Conservation (phyloP, 106 monocot genomes). For the Ottelia alismoides region DNA sequence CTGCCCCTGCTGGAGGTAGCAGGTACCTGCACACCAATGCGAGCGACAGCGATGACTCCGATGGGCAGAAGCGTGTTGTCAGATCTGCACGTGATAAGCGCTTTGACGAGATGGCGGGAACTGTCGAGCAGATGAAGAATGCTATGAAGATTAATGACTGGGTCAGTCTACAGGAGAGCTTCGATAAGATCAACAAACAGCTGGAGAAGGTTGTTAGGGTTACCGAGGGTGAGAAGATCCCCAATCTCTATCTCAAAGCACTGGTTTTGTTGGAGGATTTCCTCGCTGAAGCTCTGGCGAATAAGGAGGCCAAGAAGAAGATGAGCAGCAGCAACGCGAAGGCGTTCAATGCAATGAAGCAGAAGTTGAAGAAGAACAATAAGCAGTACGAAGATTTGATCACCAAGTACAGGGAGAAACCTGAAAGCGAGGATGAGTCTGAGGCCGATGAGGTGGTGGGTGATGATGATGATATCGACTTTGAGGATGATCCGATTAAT, state of each 20-base stretch:
- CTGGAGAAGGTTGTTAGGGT: constrained; percentile 77
- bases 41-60: constrained; percentile 70
- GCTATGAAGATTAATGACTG: constrained; percentile 96
- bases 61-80: constrained; percentile 42
- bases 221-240: constrained; percentile 44
- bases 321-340: constrained; percentile 95
- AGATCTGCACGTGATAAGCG: constrained; percentile 63
- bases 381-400: constrained; percentile 81
- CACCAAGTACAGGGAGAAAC: constrained; percentile 43
- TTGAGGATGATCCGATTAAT: constrained; percentile 29
- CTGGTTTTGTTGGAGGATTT: constrained; percentile 89
- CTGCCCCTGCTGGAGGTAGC: constrained; percentile 4
- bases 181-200: constrained; percentile 95
- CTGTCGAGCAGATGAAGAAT: constrained; percentile 76
- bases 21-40: constrained; percentile 24
- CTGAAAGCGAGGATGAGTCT: constrained; percentile 43
- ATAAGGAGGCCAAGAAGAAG: constrained; percentile 96
- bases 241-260: constrained; percentile 68
- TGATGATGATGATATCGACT: constrained; percentile 23
- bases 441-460: constrained; percentile 21
- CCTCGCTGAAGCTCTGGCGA: constrained; percentile 51
- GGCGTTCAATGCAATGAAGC: constrained; percentile 91
- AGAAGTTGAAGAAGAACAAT: constrained; percentile 96
- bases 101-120: constrained; percentile 68
- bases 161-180: constrained; percentile 77